A percentile compares a stretch with the other conserved stretches of the same genome.
Conservation (phyloP, 1,139 yeast species). For the Casaregolazyma lundiana region DNA sequence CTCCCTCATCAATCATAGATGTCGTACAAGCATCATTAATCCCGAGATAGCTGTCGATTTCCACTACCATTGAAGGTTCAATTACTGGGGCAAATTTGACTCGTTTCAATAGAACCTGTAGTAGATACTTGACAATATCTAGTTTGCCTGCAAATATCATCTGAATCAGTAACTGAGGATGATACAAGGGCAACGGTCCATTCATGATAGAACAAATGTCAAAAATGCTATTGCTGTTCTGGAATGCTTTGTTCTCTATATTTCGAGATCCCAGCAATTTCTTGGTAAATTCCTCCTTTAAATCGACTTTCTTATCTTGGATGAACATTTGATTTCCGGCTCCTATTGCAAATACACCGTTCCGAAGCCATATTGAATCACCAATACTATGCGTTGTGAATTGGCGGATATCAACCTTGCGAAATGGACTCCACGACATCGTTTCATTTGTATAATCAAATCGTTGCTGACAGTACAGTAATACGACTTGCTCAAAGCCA, state of each 20-base stretch:
- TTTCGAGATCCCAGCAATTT: conserved; percentile 32
- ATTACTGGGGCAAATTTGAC: conserved; percentile 46
- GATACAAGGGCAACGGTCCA: conserved; percentile 87
- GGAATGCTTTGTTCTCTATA: conserved; percentile 19
- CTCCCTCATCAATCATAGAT: not conserved
- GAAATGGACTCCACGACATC: conserved; percentile 74
- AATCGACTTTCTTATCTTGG: conserved; percentile 66
- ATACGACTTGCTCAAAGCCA: conserved; percentile 59
- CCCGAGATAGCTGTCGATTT: conserved; percentile 25
- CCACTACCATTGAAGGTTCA: conserved; percentile 26
- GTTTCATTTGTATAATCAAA: conserved; percentile 80
- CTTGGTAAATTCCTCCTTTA: conserved; percentile 46
- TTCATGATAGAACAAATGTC: conserved; percentile 70
- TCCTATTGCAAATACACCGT: conserved; percentile 76
- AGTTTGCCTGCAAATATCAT: conserved; percentile 61
- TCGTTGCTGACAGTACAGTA: conserved; percentile 73
- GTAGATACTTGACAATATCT: conserved; percentile 51
- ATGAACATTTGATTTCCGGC: conserved; percentile 86
- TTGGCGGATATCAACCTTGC: conserved; percentile 62
- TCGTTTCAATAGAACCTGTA: conserved; percentile 48
- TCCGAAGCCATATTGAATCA: conserved; percentile 79
- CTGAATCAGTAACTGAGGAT: conserved; percentile 86
- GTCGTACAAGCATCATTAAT: conserved; percentile 12
- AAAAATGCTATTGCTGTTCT: conserved; percentile 47
- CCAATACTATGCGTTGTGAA: conserved; percentile 80